phyloP scores from a whole-genome alignment of 805 yeast genomes.

The Lipomyces orientalis region DNA sequence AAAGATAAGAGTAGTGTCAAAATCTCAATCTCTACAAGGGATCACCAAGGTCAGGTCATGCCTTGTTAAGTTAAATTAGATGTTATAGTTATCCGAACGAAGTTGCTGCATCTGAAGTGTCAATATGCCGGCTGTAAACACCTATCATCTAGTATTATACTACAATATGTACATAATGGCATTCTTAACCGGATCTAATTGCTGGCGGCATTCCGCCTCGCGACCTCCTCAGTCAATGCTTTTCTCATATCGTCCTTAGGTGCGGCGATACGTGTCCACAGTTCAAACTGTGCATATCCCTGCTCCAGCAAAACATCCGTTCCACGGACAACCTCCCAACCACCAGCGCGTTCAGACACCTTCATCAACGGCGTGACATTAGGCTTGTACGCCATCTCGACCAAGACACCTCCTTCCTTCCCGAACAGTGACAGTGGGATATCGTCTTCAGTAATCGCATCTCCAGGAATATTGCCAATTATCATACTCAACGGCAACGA shows the following conservation, averaged over 20 bases:
- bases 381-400: conserved; percentile 97
- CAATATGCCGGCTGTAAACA: too few relatives aligned
- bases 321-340: conserved; percentile 89
- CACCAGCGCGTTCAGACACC: conserved; percentile 56
- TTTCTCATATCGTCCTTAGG: conserved; percentile 36
- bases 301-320: conserved; percentile 91
- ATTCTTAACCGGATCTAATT: background rate
- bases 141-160: background rate
- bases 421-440: conserved; percentile 25
- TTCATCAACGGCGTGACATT: conserved; percentile 83
- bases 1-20: too few relatives aligned
- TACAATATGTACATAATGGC: background rate
- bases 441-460: conserved; percentile 12
- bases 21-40: too few relatives aligned
- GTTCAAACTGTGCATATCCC: conserved; percentile 83
- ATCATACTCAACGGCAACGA: conserved; percentile 21
- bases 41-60: too few relatives aligned
- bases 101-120: too few relatives aligned
- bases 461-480: conserved; percentile 35
- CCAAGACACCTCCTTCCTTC: conserved; percentile 46
- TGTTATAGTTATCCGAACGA: too few relatives aligned
- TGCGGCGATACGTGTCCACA: conserved; percentile 60
- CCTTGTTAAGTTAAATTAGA: too few relatives aligned
- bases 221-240: conserved; percentile 28
- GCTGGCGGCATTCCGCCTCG: conserved; percentile 12